phyloP scores from a whole-genome alignment of 768 basidiomycete genomes.

The Pisolithus albus region DNA sequence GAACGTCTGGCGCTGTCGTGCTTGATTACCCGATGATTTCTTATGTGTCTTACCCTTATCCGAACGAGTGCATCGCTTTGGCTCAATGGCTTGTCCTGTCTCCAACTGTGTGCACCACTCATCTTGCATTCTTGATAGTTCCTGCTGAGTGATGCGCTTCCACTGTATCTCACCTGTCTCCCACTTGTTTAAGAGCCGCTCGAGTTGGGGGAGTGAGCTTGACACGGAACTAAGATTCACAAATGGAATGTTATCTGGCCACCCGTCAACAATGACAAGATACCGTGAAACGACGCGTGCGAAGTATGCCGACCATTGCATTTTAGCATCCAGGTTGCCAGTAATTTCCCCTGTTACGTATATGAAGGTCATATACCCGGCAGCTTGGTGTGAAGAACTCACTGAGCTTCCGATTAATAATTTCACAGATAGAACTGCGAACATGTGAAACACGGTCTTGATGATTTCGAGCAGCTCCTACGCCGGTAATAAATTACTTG shows the following conservation, averaged over 20 bases:
- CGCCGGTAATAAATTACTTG: background rate
- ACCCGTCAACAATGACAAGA: background rate
- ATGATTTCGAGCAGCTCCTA: background rate
- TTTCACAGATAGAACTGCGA: background rate
- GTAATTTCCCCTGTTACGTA: background rate
- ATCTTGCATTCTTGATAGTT: background rate
- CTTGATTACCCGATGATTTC: too few species aligned
- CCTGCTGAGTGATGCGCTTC: slow-evolving; percentile 1
- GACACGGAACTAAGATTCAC: background rate
- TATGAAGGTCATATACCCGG: background rate
- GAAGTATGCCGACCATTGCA: background rate
- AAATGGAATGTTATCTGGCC: too few species aligned
- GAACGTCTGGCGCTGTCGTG: too few species aligned
- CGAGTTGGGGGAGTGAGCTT: slow-evolving; percentile 5
- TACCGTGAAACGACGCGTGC: background rate
- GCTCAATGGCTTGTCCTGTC: background rate
- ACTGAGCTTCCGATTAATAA: background rate
- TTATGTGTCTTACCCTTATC: background rate
- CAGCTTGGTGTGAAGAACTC: background rate
- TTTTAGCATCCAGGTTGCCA: background rate
- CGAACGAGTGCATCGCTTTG: background rate
- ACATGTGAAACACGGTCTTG: background rate
- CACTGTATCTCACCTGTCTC: slow-evolving; percentile 1
- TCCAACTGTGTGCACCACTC: background rate
- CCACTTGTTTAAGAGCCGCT: slow-evolving; percentile 3